Evolutionary conservation across 2,329 filamentous ascomycete species (phyloP), one percentile per base, ranked within the genome.

Genomic region (Hypoxylon sp.): DNA sequence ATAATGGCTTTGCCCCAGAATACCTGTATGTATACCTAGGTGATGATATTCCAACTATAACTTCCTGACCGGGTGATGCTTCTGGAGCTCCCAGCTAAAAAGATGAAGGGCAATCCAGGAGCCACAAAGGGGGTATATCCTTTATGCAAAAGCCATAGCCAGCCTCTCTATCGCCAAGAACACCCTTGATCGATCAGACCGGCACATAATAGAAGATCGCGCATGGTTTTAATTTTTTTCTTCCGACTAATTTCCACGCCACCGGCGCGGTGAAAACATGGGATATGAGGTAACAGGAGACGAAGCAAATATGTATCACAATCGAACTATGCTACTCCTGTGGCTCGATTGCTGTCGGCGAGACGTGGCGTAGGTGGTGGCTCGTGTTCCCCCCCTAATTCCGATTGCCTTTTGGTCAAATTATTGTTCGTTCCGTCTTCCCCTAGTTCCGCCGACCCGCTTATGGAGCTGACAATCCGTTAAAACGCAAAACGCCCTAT

Each of bases 391-490:
- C 72, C 39, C 68, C 69, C 71, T 71, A 71, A 72, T 73, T 69
- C 56, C 74, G 72, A 65, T 10, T 71, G 31, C 46, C 39, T 60
- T 56, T 57, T 57, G 44, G 42, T 67, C 69, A 73, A 68, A 75
- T 75, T 74, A 70, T 71, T 67, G 58, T 67, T 69, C 60, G 64
- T 75, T 74, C 74, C 74, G 73, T 67, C 73, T 75, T 75, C 74
- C 74, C 74, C 74, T 76, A 75, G 73, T 69, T 64, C 65, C 69
- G 66, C 52, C 62, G 72, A 74, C 72, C 72, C 72, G 73, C 73
- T 70, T 68, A 67, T 72, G 67, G 69, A 68, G 64, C 55, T 62
- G 48, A 66, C 57, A 67, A 72, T 58, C 62, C 58, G 65, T 64
- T 42, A 59, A 65, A 65, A 69, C 54, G 56, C 47, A 59, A 62